Evolutionary conservation across 164 flowering plant species (phyloP).

Genomic region (Vitis rupestris): DNA sequence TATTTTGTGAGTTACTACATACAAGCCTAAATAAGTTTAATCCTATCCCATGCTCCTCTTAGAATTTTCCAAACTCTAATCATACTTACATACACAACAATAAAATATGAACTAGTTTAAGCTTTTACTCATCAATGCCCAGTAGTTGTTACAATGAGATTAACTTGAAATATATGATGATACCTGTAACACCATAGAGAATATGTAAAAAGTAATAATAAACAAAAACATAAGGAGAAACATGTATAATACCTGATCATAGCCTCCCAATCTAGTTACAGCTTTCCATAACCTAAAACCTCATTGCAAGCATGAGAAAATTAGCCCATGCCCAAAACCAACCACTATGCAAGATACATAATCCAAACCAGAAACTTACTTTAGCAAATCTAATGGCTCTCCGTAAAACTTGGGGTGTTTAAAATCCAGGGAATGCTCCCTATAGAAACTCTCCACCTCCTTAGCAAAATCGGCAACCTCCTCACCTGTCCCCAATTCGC

Average conservation of each 20-base stretch:
- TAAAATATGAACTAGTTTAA: neutral
- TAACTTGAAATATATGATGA: neutral
- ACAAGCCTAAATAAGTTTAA: neutral
- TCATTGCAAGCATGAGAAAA: slow-evolving; percentile 1
- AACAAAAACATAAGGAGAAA: neutral
- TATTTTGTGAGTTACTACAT: neutral
- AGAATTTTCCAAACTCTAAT: neutral
- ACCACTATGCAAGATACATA: neutral
- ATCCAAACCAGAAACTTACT: slow-evolving; percentile 25
- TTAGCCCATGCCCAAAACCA: slow-evolving; percentile 11
- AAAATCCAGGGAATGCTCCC: slow-evolving; percentile 40
- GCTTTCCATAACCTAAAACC: slow-evolving; percentile 56
- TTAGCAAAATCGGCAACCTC: slow-evolving; percentile 42
- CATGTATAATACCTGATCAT: slow-evolving; percentile 42
- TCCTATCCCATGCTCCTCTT: neutral
- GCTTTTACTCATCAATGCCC: neutral
- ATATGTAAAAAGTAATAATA: no score
- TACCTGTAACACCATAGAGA: neutral
- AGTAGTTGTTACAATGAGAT: neutral
- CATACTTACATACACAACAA: neutral
- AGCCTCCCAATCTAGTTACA: slow-evolving; percentile 53
- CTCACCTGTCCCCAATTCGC: slow-evolving; percentile 41
- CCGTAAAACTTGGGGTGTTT: slow-evolving; percentile 63
- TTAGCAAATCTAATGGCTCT: slow-evolving; percentile 49
- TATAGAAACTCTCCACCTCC: slow-evolving; percentile 40